Percentiles rank a stretch among this genome's conserved stretches.
These are phyloP conservation scores for Beauveria medogensis DNA, from an alignment of 2,329 filamentous ascomycete species.

Conservation along the genomic window DNA sequence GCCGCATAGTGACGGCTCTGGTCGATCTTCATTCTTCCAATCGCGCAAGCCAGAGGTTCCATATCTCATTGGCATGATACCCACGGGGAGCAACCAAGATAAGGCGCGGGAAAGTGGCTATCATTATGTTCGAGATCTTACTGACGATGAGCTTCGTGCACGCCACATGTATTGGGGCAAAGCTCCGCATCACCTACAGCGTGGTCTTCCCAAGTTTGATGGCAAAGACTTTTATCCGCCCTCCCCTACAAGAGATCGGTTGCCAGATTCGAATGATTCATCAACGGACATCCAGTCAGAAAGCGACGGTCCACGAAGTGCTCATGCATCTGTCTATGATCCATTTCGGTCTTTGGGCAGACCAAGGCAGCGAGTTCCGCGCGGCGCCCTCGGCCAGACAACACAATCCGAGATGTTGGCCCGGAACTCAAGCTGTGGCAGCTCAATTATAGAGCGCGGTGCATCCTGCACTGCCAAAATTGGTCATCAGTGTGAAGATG, in stretches of 20 bases:
- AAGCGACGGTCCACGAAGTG: not conserved
- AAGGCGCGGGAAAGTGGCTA: constrained; percentile 39
- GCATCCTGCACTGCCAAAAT: constrained; percentile 18
- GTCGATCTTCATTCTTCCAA: not conserved
- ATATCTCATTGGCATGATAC: constrained; percentile 48
- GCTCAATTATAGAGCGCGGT: constrained; percentile 17
- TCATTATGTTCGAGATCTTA: constrained; percentile 48
- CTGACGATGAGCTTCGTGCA: constrained; percentile 49
- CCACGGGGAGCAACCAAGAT: constrained; percentile 34
- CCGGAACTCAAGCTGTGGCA: constrained; percentile 16
- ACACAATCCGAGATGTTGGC: constrained; percentile 27
- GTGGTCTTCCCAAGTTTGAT: constrained; percentile 54
- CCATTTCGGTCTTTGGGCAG: constrained; percentile 17
- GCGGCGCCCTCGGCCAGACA: constrained; percentile 19
- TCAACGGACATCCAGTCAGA: not conserved
- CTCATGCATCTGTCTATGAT: constrained; percentile 12
- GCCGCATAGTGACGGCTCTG: constrained; percentile 19
- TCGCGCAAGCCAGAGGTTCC: constrained; percentile 24
- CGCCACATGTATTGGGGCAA: constrained; percentile 55
- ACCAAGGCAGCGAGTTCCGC: constrained; percentile 14
- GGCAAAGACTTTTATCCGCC: constrained; percentile 56
- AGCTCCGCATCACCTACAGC: constrained; percentile 40
- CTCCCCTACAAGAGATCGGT: constrained; percentile 38
- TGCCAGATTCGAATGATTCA: constrained; percentile 5
- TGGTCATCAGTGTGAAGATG: constrained; percentile 20